These are phyloP conservation scores for Russula ochroleuca DNA, from an alignment of 768 basidiomycete species.

Conservation along the genomic window DNA sequence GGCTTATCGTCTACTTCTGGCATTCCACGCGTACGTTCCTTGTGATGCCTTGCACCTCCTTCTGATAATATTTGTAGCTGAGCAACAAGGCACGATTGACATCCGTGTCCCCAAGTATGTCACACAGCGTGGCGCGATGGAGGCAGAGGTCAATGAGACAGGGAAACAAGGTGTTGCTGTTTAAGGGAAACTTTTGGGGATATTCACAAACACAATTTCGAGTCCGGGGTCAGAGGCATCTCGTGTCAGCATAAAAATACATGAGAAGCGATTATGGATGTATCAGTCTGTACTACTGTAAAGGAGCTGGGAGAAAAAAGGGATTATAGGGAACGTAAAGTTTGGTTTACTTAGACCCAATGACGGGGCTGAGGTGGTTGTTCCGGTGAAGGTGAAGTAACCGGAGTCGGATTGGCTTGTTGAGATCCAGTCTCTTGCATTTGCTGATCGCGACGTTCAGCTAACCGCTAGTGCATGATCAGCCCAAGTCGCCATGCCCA, in stretches of 20 bases:
- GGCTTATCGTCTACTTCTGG: slow-evolving; percentile 86
- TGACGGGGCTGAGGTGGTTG: slow-evolving; percentile 1
- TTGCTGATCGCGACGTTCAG: slow-evolving; percentile 31
- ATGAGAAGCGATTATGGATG: slow-evolving; percentile 1
- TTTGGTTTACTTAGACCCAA: neutral
- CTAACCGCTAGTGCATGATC: slow-evolving; percentile 34
- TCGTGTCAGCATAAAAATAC: neutral
- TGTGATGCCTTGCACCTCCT: neutral
- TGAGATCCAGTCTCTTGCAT: slow-evolving; percentile 37
- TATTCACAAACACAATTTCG: neutral
- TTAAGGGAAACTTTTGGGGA: too few species aligned
- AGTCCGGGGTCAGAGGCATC: neutral
- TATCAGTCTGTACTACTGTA: slow-evolving; percentile 35
- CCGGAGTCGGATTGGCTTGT: slow-evolving; percentile 29
- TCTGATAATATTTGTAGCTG: slow-evolving; percentile 44
- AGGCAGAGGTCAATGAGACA: neutral
- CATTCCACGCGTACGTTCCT: slow-evolving; percentile 63
- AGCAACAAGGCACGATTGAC: slow-evolving; percentile 64
- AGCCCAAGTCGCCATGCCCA: neutral
- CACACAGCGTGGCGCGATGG: slow-evolving; percentile 23
- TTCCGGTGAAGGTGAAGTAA: slow-evolving; percentile 30
- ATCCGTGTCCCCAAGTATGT: slow-evolving; percentile 60
- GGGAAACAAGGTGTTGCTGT: neutral
- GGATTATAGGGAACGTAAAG: neutral
- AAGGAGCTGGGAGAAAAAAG: neutral